Base-by-base conservation (phyloP, 2,329 filamentous ascomycete genomes). In the Sordariomycetes sp. region DNA sequence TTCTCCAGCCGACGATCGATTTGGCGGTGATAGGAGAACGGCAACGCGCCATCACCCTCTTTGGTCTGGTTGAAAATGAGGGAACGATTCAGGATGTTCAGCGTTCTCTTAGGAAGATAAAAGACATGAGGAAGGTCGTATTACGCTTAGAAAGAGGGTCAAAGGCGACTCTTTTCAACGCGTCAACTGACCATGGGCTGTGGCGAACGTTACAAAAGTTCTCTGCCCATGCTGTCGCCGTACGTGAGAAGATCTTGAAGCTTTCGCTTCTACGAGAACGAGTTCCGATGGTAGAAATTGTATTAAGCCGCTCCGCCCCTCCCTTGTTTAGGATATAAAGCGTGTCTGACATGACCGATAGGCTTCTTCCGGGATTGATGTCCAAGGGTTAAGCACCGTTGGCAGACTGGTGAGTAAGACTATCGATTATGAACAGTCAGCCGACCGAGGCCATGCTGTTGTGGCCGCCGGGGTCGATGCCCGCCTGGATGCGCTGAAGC, bases 341-440 rank as follows among this genome's bases (percentile, higher is more conserved):
- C 8, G 57, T 53, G 54, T 54, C 13, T 52, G 54, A 48, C 22
- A 59, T 20, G 52, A 57, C n/a, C 53, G 54, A 3, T 53, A 54
- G 56, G 42, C 54, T 36, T 52, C 28, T 15, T 17, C 20, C 20
- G 52, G 39, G n/a, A 54, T 58, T 6, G 25, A n/a, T 15, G 10
- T 24, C 13, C 39, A 54, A 7, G 74, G 78, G 6, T 70, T 95
- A 2, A 78, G 83, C 34, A 74, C 78, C 48, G 74, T 95, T 39
- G 89, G 89, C 5, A 78, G 82, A 56, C 75, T 83, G 58, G 87
- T 97, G 55, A 80, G 81, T 50, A 80, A 85, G 57, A 86, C 84
- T 15, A 80, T 96, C 54, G 90, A 96, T 66, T 91, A 96, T 63
- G 80, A 90, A 35, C 78, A 82, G 59, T 92, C 89, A 0, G 82